These are phyloP conservation scores for Tanacetum coccineum DNA, from an alignment of 129 eudicot species.

Conservation along the genomic window DNA sequence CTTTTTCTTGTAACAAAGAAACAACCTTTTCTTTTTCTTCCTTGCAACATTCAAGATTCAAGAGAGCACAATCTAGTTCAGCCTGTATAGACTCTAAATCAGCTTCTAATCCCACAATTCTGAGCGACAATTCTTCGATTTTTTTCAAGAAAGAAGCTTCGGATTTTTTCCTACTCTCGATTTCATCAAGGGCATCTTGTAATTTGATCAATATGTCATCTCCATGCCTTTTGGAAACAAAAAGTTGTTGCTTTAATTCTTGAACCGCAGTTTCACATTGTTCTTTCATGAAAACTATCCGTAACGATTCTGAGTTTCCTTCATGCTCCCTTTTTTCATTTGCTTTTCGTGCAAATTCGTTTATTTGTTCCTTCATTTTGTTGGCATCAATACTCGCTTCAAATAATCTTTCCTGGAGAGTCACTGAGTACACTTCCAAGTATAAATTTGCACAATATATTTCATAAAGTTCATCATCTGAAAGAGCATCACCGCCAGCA, in stretches of 20 bases:
- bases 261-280: slow-evolving; percentile 76
- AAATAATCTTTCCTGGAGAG: slow-evolving; percentile 44
- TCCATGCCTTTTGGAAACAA: slow-evolving; percentile 73
- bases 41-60: slow-evolving; percentile 91
- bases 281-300: slow-evolving; percentile 85
- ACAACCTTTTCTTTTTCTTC: slow-evolving; percentile 80
- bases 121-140: slow-evolving; percentile 58
- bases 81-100: slow-evolving; percentile 55
- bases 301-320: slow-evolving; percentile 59
- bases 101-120: slow-evolving; percentile 57
- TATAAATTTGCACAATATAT: slow-evolving; percentile 41
- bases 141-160: slow-evolving; percentile 70
- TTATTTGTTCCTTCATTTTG: slow-evolving; percentile 31
- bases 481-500: slow-evolving; percentile 38
- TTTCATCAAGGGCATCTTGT: slow-evolving; percentile 85
- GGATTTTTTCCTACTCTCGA: slow-evolving; percentile 63
- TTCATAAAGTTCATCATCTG: slow-evolving; percentile 56
- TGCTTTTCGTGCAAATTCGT: slow-evolving; percentile 38
- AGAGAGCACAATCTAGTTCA: slow-evolving; percentile 70
- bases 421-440: slow-evolving; percentile 59
- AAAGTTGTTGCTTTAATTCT: slow-evolving; percentile 77
- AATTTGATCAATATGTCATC: slow-evolving; percentile 85
- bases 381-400: slow-evolving; percentile 40
- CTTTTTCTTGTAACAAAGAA: slow-evolving; percentile 39
- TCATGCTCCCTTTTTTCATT: slow-evolving; percentile 55